phyloP scores from a whole-genome alignment of 345 rosid species.

The Hypericum androsaemum region DNA sequence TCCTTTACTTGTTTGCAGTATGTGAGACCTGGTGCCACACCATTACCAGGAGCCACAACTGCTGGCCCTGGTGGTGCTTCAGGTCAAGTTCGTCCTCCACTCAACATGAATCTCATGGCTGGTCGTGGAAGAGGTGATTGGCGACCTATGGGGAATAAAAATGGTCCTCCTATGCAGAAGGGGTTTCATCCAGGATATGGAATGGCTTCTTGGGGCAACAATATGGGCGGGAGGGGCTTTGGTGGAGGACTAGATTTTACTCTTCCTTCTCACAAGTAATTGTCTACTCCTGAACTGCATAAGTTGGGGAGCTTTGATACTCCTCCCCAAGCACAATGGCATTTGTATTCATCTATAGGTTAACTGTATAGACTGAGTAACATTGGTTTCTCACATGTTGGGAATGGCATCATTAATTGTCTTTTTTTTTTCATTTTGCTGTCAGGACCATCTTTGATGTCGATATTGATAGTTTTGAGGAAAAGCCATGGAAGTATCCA shows the following conservation, averaged over 20 bases:
- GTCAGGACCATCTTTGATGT: slow-evolving; percentile 95
- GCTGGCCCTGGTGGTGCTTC: slow-evolving; percentile 46
- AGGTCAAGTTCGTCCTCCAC: slow-evolving; percentile 73
- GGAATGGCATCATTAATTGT: background rate
- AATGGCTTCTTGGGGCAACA: slow-evolving; percentile 48
- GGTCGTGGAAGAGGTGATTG: slow-evolving; percentile 98
- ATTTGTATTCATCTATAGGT: background rate
- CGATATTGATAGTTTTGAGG: slow-evolving; percentile 88
- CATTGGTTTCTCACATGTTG: background rate
- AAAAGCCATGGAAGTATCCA: slow-evolving; percentile 95
- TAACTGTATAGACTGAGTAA: background rate
- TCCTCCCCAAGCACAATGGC: background rate
- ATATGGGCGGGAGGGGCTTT: slow-evolving; percentile 61
- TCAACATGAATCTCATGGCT: slow-evolving; percentile 43
- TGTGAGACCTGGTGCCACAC: slow-evolving; percentile 92
- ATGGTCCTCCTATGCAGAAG: slow-evolving; percentile 62
- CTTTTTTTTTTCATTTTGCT: slow-evolving; percentile 10
- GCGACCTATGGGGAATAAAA: slow-evolving; percentile 70
- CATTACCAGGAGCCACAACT: slow-evolving; percentile 55
- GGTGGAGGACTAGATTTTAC: slow-evolving; percentile 81
- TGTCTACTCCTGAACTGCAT: slow-evolving; percentile 2
- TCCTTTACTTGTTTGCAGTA: slow-evolving; percentile 53
- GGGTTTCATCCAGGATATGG: slow-evolving; percentile 58
- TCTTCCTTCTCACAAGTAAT: slow-evolving; percentile 98
- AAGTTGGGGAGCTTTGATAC: background rate